Evolutionary conservation across 345 rosid genomes (phyloP), one percentile per base, ranked within the genome.

Genomic region (Citrus cavaleriei): DNA sequence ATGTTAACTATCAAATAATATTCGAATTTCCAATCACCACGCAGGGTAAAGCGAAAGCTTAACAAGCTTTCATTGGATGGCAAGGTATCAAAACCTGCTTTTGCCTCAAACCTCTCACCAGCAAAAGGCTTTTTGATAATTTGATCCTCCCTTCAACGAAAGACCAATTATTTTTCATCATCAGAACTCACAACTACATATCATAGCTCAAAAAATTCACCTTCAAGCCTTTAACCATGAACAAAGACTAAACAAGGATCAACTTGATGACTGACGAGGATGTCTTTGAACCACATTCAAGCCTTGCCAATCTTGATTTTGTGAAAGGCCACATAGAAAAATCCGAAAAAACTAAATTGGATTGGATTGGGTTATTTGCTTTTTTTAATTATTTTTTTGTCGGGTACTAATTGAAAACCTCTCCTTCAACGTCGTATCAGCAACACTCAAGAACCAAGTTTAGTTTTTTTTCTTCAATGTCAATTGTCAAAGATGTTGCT

Each of bases 61-160:
- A 54, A 38, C 37, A 83, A 75, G 68, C 79, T 82, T 85, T 76
- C 58, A 83, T 84, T 80, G 80, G 80, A 72, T 85, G 84, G 77
- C 83, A 86, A 88, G 88, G 84, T 37, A 86, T 73, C 80, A 77
- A 70, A 87, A 19, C 72, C 82, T 38, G 77, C 81, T 74, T 81
- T 82, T 80, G 81, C 79, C 82, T 76, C 70, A 79, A 40, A 74
- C 77, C 79, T 82, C 81, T 83, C 84, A 77, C 77, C 75, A 68
- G 60, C 30, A 57, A 72, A 38, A 68, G 62, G 32, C 8, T 27
- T 46, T 49, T 46, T 35, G 24, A 75, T 69, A 25, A 58, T 30
- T 71, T 77, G 86, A 70, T 74, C 82, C 81, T 81, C 87, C 86
- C 87, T 86, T 73, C 28, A 78, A 89, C 68, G 46, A 75, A 80